Base-by-base conservation (phyloP, 129 eudicot species). In the Oenanthe sinensis region DNA sequence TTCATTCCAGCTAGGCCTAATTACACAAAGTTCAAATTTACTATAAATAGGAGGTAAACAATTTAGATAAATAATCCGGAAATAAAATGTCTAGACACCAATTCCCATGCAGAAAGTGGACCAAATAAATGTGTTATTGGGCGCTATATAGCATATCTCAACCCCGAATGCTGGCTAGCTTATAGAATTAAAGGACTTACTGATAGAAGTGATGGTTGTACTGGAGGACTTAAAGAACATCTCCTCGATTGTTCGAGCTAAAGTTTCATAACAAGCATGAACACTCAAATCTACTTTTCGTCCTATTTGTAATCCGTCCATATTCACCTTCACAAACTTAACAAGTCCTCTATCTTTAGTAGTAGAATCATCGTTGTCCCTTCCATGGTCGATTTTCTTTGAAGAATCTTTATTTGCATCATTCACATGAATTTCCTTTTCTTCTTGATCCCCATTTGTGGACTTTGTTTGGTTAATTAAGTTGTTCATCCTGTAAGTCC, bases 241-340 rank as follows among this genome's bases (percentile, higher is more conserved):
- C 37, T 87, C 85, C 81, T 88, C 97, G 85, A 96, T 88, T 37
- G 90, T 83, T 69, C 81, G 85, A 6, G 99, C 97, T 75, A 96
- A 79, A 77, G 97, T 88, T 58, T 90, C 89, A 77, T 96, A 96
- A 80, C 86, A 86, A 75, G 87, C 78, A 79, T 90, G 97, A 77
- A 94, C 89, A 90, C 83, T 90, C 79, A 96, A 82, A 72, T 96
- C 97, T 55, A 96, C 92, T 68, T 96, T 96, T 82, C 99, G 89
- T 77, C 99, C 99, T 48, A 96, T 92, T 22, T 91, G 91, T 63
- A 96, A 81, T 14, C 97, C 99, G 77, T 96, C 99, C 91, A 96
- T 92, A 75, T 92, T 90, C 84, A 96, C 99, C 82, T 96, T 96
- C 87, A 92, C 96, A 75, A 82, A 95, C 54, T 96, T 91, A 72